phyloP scores from a whole-genome alignment of 2,329 filamentous ascomycete genomes.

The Cadophora gregata region DNA sequence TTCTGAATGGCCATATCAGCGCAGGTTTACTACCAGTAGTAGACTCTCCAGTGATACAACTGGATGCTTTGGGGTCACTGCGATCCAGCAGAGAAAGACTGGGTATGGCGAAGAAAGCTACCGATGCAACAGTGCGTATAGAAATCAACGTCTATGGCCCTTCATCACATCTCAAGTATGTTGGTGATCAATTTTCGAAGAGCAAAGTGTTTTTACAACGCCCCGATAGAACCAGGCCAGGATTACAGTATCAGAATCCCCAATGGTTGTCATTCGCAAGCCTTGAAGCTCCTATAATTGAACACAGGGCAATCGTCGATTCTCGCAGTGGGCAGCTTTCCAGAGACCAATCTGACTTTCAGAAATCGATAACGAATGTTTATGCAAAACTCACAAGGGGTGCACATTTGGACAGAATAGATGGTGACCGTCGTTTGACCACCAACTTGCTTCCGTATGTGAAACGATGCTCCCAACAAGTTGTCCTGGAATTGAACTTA shows the following conservation, averaged over 20 bases:
- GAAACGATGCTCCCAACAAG: not conserved
- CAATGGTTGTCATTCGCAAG: not conserved
- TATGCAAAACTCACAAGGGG: not conserved
- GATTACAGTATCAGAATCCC: not conserved
- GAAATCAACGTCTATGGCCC: constrained; percentile 1
- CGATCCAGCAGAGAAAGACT: not conserved
- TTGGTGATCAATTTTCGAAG: not conserved
- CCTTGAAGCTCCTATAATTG: not conserved
- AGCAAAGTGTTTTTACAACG: not conserved
- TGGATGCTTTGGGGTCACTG: not conserved
- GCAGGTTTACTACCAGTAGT: not conserved
- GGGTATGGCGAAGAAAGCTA: not conserved
- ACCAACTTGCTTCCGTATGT: not conserved
- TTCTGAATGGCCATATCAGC: not conserved
- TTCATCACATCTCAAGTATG: not conserved
- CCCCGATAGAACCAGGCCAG: not conserved
- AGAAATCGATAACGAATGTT: not conserved
- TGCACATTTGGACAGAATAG: not conserved
- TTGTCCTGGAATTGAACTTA: not conserved
- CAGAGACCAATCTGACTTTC: not conserved
- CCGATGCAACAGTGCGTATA: not conserved
- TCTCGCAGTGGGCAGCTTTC: not conserved
- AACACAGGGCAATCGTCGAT: not conserved
- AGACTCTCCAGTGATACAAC: not conserved
- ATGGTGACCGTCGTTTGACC: not conserved